Base-by-base conservation (phyloP, 495 filamentous ascomycete genomes). In the Opeltia flavorubescens region DNA sequence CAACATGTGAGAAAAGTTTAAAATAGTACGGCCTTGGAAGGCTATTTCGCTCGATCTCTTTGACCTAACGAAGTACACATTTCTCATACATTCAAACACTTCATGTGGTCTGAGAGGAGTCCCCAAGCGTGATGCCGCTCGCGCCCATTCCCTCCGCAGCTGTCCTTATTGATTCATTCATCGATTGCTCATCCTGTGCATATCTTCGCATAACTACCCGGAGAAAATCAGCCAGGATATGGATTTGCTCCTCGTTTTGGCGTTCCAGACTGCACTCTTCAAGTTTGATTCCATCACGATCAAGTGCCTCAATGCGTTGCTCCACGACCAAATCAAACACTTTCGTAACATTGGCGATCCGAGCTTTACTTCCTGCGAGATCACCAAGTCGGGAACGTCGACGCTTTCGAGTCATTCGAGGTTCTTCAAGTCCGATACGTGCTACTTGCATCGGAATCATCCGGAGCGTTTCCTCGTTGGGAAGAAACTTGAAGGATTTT, bases 141-240 rank as follows among this genome's bases (percentile, higher is more conserved):
- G 74, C 67, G 5, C 71, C 69, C 77, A 82, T 80, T 47, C 78
- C 73, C 39, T 48, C 44, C 13, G 75, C 74, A 18, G 71, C 72
- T 18, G 59, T 51, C 20, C 56, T 54, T 21, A 80, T 58, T 33
- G 68, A 57, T 2, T 59, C 53, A 41, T 75, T 64, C n/a, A 50
- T 49, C 30, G 34, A 43, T 2, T 50, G 48, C 25, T 67, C 56
- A n/a, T 59, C 52, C 40, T 51, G 46, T 12, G 60, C 59, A 8
- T 61, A 63, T 53, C 66, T 71, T 28, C 63, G 59, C 62, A 80
- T 56, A n/a, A 75, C 66, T 18, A 69, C 59, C 17, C 67, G 61
- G 5, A 80, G 60, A 26, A 77, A 59, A 51, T 66, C 66, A 15
- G 62, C 59, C 50, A 80, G 60, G 44, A 77, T 64, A 36, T 67